Conservation (phyloP, 2,329 filamentous ascomycete species). For the Exophiala sp. region DNA sequence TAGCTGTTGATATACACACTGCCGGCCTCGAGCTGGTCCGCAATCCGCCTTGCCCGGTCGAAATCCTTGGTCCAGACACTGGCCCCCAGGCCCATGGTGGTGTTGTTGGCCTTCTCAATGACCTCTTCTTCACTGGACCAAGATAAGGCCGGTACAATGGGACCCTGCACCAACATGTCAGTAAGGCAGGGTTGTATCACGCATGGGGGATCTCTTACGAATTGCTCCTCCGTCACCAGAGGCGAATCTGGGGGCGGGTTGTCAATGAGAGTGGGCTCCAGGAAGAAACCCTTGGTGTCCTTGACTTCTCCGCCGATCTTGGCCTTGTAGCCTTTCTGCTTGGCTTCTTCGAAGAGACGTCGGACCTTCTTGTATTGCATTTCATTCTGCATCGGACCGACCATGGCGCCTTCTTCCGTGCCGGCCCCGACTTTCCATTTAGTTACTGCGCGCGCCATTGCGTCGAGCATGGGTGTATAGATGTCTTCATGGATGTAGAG, state of each 20-base stretch:
- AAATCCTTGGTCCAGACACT: constrained; percentile 25
- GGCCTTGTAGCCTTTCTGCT: constrained; percentile 50
- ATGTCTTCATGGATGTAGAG: constrained; percentile 55
- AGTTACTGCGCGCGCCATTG: constrained; percentile 40
- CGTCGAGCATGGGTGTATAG: constrained; percentile 45
- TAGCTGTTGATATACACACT: constrained; percentile 27
- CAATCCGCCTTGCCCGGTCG: constrained; percentile 15
- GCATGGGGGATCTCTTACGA: constrained; percentile 33
- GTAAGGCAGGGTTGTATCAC: constrained; percentile 19
- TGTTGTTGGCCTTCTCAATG: constrained; percentile 14
- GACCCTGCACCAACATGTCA: constrained; percentile 34
- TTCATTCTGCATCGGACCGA: constrained; percentile 60
- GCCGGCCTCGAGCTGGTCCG: constrained; percentile 23
- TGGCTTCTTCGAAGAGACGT: constrained; percentile 51
- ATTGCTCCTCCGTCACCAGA: constrained; percentile 56
- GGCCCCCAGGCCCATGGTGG: constrained; percentile 18
- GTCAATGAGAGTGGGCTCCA: constrained; percentile 55
- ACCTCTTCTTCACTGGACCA: constrained; percentile 41
- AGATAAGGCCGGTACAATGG: constrained; percentile 56
- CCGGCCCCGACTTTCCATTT: constrained; percentile 32
- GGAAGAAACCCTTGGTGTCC: constrained; percentile 46
- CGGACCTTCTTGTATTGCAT: constrained; percentile 60
- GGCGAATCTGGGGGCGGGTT: constrained; percentile 52
- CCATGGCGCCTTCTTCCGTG: constrained; percentile 41
- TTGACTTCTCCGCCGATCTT: constrained; percentile 45